Evolutionary conservation across 441 rosid genomes (phyloP).

Genomic region (Gossypium aridum): DNA sequence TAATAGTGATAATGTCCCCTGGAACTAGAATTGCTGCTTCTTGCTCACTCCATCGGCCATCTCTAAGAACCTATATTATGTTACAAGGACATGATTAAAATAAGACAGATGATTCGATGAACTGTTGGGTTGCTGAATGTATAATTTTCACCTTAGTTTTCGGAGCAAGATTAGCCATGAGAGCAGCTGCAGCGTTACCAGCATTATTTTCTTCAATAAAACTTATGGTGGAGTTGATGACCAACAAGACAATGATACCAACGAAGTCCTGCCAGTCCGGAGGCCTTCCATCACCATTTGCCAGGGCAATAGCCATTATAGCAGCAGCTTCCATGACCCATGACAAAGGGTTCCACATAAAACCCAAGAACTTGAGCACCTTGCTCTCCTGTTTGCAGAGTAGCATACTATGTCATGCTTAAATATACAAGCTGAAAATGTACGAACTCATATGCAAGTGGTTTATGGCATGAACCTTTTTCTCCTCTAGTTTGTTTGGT

Average conservation of each 20-base stretch:
- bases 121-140: neutral
- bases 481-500: conserved; percentile 85
- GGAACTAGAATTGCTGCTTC: conserved; percentile 94
- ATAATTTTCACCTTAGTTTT: conserved; percentile 57
- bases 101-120: neutral
- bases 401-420: neutral
- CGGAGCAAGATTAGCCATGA: conserved; percentile 91
- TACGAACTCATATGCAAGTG: neutral
- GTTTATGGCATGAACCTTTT: conserved; percentile 40
- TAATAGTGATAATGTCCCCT: conserved; percentile 77
- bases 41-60: conserved; percentile 76
- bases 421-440: neutral
- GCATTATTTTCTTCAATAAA: conserved; percentile 88
- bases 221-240: conserved; percentile 90
- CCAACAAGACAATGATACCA: conserved; percentile 58
- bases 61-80: conserved; percentile 61
- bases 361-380: conserved; percentile 71
- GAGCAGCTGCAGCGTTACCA: conserved; percentile 94
- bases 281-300: conserved; percentile 69
- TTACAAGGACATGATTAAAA: neutral
- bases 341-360: conserved; percentile 96
- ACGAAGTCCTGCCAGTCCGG: conserved; percentile 96
- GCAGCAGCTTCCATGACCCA: conserved; percentile 99
- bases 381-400: conserved; percentile 60
- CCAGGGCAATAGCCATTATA: conserved; percentile 72